Evolutionary conservation across 169 alveolate species (phyloP).

Genomic region (Neospora caninum): DNA sequence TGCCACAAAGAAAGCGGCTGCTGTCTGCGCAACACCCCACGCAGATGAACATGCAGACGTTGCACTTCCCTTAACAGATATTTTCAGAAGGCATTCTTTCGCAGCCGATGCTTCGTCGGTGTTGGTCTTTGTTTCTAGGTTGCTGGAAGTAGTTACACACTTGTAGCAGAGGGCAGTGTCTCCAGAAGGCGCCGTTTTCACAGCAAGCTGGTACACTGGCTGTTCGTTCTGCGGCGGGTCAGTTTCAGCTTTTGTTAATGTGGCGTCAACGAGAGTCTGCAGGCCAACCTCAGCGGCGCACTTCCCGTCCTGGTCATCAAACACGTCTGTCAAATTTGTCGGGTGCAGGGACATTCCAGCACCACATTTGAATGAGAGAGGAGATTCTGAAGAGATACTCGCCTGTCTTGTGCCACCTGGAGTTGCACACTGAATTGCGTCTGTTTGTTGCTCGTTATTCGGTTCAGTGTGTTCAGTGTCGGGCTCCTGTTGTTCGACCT

Average conservation of each 20-base stretch:
- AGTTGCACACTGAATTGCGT: no score
- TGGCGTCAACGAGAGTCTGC: not conserved
- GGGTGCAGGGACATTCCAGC: not conserved
- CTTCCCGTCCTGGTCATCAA: not conserved
- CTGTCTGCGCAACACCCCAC: no score
- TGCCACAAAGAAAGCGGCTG: no score
- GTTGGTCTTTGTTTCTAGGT: no score
- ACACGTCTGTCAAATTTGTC: not conserved
- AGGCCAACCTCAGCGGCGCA: not conserved
- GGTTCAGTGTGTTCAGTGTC: no score
- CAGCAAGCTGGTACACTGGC: not conserved
- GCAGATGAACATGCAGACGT: no score
- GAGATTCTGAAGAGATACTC: not conserved
- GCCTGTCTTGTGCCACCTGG: not conserved
- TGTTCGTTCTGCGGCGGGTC: no score
- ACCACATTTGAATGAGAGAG: not conserved
- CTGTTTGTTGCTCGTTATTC: no score
- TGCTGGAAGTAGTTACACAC: no score
- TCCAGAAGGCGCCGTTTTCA: not conserved
- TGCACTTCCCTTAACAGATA: not conserved
- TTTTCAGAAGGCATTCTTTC: not conserved
- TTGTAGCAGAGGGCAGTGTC: not conserved
- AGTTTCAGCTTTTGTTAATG: not conserved
- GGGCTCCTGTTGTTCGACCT: not conserved
- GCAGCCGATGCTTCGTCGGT: no score